Evolutionary conservation across 495 filamentous ascomycete genomes (phyloP).

Genomic region (Penicillium herquei): DNA sequence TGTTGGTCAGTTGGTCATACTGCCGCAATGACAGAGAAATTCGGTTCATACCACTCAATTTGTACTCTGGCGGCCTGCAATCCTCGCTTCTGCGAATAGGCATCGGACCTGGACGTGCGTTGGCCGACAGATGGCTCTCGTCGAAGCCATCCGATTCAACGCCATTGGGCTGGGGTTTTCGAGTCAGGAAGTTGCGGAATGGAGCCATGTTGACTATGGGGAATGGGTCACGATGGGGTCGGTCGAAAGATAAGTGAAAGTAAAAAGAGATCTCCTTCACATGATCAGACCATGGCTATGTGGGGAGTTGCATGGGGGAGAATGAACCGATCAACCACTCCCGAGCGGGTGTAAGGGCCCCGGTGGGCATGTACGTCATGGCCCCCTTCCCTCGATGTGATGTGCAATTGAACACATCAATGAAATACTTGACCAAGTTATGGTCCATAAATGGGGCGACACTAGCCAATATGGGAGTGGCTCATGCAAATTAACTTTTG

Average conservation of each 20-base stretch:
- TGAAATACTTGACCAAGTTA: neutral
- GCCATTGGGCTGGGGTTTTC: constrained; percentile 52
- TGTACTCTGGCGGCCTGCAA: constrained; percentile 69
- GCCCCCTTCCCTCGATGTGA: neutral
- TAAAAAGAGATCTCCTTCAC: constrained; percentile 4
- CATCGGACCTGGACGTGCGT: constrained; percentile 24
- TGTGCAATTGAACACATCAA: neutral
- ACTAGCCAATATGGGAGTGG: neutral
- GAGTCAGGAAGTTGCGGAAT: constrained; percentile 73
- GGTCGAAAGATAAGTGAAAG: neutral
- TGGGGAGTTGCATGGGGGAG: neutral
- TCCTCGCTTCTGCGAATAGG: constrained; percentile 57
- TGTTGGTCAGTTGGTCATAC: neutral
- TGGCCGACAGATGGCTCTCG: constrained; percentile 53
- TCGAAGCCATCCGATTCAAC: constrained; percentile 38
- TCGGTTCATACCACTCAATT: constrained; percentile 70
- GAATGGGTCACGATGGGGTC: constrained; percentile 1
- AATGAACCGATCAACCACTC: constrained; percentile 3
- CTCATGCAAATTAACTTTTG: neutral
- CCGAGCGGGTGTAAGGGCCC: neutral
- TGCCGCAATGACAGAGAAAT: neutral
- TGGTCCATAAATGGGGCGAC: neutral
- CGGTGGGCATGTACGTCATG: constrained; percentile 1
- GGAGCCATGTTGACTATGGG: constrained; percentile 55
- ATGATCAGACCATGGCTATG: constrained; percentile 12